These are phyloP conservation scores for Capsella bursapastoris DNA, from an alignment of 345 rosid genomes.

Conservation along the genomic window DNA sequence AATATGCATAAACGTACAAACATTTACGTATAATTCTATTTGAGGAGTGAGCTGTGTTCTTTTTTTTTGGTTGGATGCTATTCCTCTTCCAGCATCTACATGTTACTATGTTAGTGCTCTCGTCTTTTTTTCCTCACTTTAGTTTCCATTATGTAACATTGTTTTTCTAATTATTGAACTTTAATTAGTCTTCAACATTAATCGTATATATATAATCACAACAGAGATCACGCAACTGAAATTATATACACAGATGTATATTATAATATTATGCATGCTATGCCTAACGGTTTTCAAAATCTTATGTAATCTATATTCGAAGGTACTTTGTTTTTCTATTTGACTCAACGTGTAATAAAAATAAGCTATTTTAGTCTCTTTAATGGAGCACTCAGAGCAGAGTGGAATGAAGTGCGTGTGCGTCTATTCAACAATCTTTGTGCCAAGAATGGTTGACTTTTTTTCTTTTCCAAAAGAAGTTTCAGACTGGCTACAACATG, in stretches of 20 bases:
- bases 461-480: not conserved
- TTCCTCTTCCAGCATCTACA: conserved; percentile 30
- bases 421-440: conserved; percentile 3
- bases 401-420: conserved; percentile 6
- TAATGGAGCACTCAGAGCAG: conserved; percentile 5
- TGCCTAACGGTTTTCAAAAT: conserved; percentile 3
- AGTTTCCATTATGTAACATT: conserved; percentile 14
- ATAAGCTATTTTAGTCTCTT: not conserved
- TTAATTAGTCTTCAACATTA: not conserved
- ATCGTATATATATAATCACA: not conserved
- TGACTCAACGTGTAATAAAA: not conserved
- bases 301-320: not conserved
- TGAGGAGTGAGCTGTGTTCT: not conserved
- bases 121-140: not conserved
- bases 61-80: not conserved
- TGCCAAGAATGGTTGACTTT: conserved; percentile 4
- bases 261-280: not conserved
- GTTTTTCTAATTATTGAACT: not conserved
- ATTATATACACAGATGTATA: not conserved
- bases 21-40: not conserved
- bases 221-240: not conserved
- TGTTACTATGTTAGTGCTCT: conserved; percentile 25
- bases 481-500: not conserved
- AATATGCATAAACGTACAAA: not conserved
- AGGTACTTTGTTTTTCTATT: not conserved